A percentile compares a stretch with the other conserved stretches of the same genome.
Conservation (phyloP, 352 stramenopile genomes). For the Pythium monospermum region DNA sequence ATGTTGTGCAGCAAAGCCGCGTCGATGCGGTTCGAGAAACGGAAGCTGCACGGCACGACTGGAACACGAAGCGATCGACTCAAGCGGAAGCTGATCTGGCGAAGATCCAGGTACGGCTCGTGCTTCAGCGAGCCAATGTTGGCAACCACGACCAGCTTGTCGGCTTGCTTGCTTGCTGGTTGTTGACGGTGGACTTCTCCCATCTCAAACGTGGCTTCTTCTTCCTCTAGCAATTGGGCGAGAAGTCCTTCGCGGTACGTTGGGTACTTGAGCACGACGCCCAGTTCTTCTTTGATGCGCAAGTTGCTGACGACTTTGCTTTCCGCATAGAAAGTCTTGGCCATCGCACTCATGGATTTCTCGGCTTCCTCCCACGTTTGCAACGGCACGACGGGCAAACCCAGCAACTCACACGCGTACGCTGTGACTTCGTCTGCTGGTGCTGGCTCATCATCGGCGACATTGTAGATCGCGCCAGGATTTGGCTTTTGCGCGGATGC, state of each 20-base stretch:
- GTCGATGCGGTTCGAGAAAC: constrained; percentile 73
- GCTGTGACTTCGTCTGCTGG: constrained; percentile 73
- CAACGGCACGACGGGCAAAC: constrained; percentile 35
- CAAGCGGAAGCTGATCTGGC: constrained; percentile 63
- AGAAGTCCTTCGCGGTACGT: constrained; percentile 80
- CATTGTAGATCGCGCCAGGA: constrained; percentile 79
- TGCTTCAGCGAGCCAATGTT: constrained; percentile 76
- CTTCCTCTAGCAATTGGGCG: constrained; percentile 75
- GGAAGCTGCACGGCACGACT: constrained; percentile 72
- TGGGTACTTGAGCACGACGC: constrained; percentile 62
- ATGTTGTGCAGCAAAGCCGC: constrained; percentile 49
- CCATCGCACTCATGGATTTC: constrained; percentile 80
- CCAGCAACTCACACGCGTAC: constrained; percentile 72
- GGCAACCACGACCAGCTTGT: constrained; percentile 46
- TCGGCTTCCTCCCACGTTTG: constrained; percentile 72
- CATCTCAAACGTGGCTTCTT: constrained; percentile 18
- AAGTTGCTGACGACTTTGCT: constrained; percentile 77
- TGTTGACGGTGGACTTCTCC: too few relatives aligned
- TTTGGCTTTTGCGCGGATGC: constrained; percentile 61
- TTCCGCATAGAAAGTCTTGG: constrained; percentile 83
- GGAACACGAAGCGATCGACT: constrained; percentile 44
- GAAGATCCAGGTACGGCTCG: constrained; percentile 65
- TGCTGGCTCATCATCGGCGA: constrained; percentile 86
- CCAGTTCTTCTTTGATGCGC: constrained; percentile 71
- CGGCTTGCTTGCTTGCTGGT: background rate